phyloP scores from a whole-genome alignment of 768 basidiomycete species.

The Asterophora lycoperdoides region DNA sequence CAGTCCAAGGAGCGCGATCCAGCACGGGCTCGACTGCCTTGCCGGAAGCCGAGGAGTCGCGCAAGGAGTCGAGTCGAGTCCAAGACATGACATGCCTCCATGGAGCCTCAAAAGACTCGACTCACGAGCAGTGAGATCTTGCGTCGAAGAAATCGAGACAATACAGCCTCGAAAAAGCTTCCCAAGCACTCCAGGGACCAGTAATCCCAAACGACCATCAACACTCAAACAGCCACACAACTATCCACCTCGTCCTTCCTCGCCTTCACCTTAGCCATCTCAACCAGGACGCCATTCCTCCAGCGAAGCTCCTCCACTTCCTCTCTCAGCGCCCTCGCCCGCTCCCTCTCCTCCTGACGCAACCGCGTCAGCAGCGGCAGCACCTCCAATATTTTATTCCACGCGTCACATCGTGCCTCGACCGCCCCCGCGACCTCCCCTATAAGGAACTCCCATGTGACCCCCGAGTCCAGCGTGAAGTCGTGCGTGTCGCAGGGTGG shows the following conservation, averaged over 20 bases:
- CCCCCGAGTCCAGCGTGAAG: slow-evolving; percentile 40
- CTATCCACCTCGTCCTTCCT: background rate
- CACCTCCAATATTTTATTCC: slow-evolving; percentile 39
- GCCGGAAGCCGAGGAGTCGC: no score
- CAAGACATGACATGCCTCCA: no score
- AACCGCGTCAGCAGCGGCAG: slow-evolving; percentile 47
- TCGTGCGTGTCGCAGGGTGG: slow-evolving; percentile 9
- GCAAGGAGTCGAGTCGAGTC: no score
- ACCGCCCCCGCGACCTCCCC: slow-evolving; percentile 14
- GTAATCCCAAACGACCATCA: no score
- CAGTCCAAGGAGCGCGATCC: no score
- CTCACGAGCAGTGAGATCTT: no score
- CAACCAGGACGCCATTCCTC: slow-evolving; percentile 41
- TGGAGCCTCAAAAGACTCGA: no score
- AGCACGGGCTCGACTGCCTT: no score
- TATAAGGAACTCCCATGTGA: slow-evolving; percentile 40
- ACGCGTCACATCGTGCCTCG: slow-evolving; percentile 25
- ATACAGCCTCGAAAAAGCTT: no score
- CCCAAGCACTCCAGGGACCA: no score
- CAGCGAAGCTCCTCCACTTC: slow-evolving; percentile 51
- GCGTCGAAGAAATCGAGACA: no score
- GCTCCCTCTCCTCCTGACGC: slow-evolving; percentile 35
- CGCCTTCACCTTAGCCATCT: slow-evolving; percentile 9
- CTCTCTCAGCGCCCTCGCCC: slow-evolving; percentile 30
- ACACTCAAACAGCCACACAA: background rate